Base-by-base conservation (phyloP, 1,139 yeast genomes). In the Candida dubliniensis region DNA sequence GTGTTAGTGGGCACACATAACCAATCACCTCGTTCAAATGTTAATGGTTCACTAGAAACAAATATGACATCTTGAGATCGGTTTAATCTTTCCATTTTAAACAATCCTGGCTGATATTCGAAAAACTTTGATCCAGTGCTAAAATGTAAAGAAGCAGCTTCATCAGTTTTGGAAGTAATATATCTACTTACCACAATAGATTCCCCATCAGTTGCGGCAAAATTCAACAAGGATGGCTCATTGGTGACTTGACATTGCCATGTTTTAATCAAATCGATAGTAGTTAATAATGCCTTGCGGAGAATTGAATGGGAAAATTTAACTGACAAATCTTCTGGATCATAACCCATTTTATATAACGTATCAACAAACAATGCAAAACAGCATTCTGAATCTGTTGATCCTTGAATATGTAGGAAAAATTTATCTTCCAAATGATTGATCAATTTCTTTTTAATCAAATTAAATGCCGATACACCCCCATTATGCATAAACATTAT, bases 401-500 rank as follows among this genome's bases (percentile, higher is more conserved):
- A 82, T 0, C 99, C 99, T 60, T 93, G 97, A 37, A 93, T 81
- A 42, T 71, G 75, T 31, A 88, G 68, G 58, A 93, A 88, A 63
- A 81, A 93, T 53, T 83, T 82, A 60, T 93, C 97, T 40, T 81
- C 81, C 38, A 93, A 71, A 58, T 86, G 87, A 55, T 79, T 76
- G 30, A 90, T 76, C 41, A 93, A 71, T 46, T 67, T 76, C 49
- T 95, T 77, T 64, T 93, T 93, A 57, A 93, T 87, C 54, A 70
- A 69, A 46, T 74, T 64, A 62, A 93, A 93, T 43, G 82, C 79
- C 11, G 93, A 77, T 23, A 93, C 81, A 6, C 95, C 95, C 26
- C 99, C 99, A 66, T 93, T 93, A 66, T 93, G 98, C 99, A 93
- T 93, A 63, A 93, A 93, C 87, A 93, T 87, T 40, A 91, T 69